These are phyloP conservation scores for Entonaema liquescens DNA, from an alignment of 495 filamentous ascomycete genomes.

Conservation along the genomic window DNA sequence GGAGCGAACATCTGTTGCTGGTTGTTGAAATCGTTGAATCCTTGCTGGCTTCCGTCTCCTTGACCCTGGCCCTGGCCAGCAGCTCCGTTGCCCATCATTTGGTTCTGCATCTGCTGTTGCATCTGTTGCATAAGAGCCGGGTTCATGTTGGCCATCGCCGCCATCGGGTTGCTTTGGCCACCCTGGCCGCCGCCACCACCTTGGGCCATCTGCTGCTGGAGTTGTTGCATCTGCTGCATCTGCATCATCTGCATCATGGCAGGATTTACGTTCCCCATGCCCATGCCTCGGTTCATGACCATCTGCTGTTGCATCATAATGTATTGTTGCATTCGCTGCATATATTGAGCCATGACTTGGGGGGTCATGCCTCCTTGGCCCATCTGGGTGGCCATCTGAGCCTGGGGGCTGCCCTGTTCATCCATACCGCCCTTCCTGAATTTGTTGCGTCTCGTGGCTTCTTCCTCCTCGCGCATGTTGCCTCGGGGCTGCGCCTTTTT, in stretches of 20 bases:
- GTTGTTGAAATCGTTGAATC: slow-evolving; percentile 71
- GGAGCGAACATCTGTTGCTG: slow-evolving; percentile 90
- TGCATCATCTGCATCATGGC: slow-evolving; percentile 68
- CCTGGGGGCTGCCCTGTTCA: slow-evolving; percentile 51
- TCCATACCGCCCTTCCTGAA: slow-evolving; percentile 60
- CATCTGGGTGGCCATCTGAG: slow-evolving; percentile 53
- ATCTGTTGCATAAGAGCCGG: slow-evolving; percentile 87
- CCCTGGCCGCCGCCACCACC: slow-evolving; percentile 51
- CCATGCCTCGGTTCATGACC: slow-evolving; percentile 66
- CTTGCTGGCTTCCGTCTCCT: slow-evolving; percentile 43
- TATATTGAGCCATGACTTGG: slow-evolving; percentile 97
- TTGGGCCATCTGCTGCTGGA: slow-evolving; percentile 73
- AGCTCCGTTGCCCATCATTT: slow-evolving; percentile 63
- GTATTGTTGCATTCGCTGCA: slow-evolving; percentile 97
- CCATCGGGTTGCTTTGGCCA: slow-evolving; percentile 57
- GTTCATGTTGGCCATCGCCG: slow-evolving; percentile 68
- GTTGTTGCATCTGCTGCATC: slow-evolving; percentile 86
- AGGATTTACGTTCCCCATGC: slow-evolving; percentile 62
- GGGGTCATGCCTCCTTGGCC: slow-evolving; percentile 79
- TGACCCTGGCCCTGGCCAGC: slow-evolving; percentile 48
- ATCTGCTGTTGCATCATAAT: slow-evolving; percentile 93
- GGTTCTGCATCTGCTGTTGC: slow-evolving; percentile 83
- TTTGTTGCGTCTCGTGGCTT: slow-evolving; percentile 71
- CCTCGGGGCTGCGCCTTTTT: slow-evolving; percentile 97
- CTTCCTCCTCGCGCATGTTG: slow-evolving; percentile 91